Base-by-base conservation (phyloP, 306 rosid genomes). In the Fragaria ananassa region DNA sequence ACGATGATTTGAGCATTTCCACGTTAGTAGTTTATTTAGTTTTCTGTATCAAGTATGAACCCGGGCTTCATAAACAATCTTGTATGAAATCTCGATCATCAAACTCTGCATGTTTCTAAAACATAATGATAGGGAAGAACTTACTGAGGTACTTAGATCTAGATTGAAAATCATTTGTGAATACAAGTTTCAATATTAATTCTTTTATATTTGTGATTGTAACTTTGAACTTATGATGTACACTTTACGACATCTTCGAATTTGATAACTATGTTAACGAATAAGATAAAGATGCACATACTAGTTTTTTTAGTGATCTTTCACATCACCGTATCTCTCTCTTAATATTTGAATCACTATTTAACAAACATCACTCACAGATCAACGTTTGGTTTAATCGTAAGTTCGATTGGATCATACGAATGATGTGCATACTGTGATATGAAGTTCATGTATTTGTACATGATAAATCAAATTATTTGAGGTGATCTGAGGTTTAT, bases 151-250 rank as follows among this genome's bases (percentile, higher is more conserved):
- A 4, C 70, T 34, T 49, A 42, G 13, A 21, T 56, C 31, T 9
- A 21, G 31, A 56, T 21, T 23, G 21, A 77, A 60, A 44, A 46
- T 68, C 29, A 12, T 81, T 61, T 69, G 27, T 41, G 34, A 65
- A 70, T 77, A 84, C 80, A 34, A 83, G 65, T 73, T 74, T 71
- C 63, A 76, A 7, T 41, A 7, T 29, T 29, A 29, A 29, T 41
- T 41, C 44, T 79, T 79, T 68, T 5, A 13, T 42, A 50, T 39
- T 69, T 80, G 81, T 71, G 54, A 83, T 71, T 77, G 65, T 78
- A 63, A 66, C 83, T 68, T 68, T 58, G 72, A 75, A 71, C 67
- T 65, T 29, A 47, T 2, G 17, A 46, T 74, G 78, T 54, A 42
- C 60, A 42, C 60, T 74, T 44, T 35, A 67, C 14, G 7, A 64